phyloP scores from a whole-genome alignment of 768 basidiomycete genomes.

The Lyophyllum atratum region DNA sequence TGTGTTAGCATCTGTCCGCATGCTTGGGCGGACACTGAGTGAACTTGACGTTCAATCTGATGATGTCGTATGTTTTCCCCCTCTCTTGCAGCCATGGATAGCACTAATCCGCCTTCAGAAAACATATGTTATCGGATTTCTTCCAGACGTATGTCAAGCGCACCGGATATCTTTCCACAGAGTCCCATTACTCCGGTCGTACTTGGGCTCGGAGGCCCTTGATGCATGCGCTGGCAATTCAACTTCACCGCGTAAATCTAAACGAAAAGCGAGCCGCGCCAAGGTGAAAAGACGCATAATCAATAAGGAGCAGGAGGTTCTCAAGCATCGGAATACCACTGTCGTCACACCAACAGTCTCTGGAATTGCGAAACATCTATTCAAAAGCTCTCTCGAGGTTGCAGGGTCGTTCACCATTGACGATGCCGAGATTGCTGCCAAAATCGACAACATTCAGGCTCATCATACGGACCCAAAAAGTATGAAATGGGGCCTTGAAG shows the following conservation, averaged over 20 bases:
- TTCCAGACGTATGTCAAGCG: constrained; percentile 39
- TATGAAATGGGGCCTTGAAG: constrained; percentile 33
- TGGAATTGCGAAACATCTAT: constrained; percentile 47
- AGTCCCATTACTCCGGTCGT: constrained; percentile 42
- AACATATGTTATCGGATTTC: constrained; percentile 40
- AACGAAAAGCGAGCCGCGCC: constrained; percentile 6
- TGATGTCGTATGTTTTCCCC: constrained; percentile 42
- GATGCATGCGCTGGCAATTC: constrained; percentile 20
- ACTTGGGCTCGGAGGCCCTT: constrained; percentile 26
- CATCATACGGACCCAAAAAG: constrained; percentile 37
- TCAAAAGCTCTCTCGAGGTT: constrained; percentile 44
- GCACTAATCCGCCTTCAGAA: constrained; percentile 28
- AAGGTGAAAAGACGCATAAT: constrained; percentile 17
- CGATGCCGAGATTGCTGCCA: constrained; percentile 28
- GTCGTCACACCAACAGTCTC: constrained; percentile 49
- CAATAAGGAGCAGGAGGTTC: constrained; percentile 25
- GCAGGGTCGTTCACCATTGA: constrained; percentile 30
- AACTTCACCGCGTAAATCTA: background rate
- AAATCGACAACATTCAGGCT: constrained; percentile 23
- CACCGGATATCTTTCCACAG: constrained; percentile 32
- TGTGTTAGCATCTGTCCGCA: constrained; percentile 24
- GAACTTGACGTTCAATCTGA: constrained; percentile 45
- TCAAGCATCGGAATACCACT: constrained; percentile 33
- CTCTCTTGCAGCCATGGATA: background rate
- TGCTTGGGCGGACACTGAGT: constrained; percentile 47